These are phyloP conservation scores for Thelonectria olida DNA, from an alignment of 2,329 filamentous ascomycete species.

Conservation along the genomic window DNA sequence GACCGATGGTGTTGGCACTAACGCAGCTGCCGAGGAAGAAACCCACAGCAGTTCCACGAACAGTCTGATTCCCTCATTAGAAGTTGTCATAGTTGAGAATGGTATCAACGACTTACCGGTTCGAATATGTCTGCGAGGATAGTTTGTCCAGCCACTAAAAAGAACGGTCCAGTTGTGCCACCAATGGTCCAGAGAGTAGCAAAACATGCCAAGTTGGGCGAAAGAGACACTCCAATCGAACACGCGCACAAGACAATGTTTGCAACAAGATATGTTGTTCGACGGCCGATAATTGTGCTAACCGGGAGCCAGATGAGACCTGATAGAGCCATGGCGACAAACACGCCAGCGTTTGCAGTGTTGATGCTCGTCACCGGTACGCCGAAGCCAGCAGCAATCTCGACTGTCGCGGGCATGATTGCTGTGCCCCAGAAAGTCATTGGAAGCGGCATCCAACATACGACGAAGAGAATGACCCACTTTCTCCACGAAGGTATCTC, in stretches of 20 bases:
- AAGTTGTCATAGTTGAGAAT: not conserved
- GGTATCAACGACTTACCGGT: constrained; percentile 22
- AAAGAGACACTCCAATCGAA: constrained; percentile 33
- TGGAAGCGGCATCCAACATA: constrained; percentile 41
- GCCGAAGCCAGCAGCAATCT: constrained; percentile 28
- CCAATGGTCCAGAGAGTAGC: constrained; percentile 35
- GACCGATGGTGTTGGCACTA: constrained; percentile 37
- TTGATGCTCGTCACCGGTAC: constrained; percentile 28
- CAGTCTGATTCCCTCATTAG: constrained; percentile 22
- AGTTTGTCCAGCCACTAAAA: constrained; percentile 38
- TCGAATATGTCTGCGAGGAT: constrained; percentile 40
- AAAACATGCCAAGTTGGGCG: constrained; percentile 35
- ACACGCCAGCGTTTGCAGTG: constrained; percentile 36
- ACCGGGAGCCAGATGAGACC: constrained; percentile 38
- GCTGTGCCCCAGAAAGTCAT: constrained; percentile 42
- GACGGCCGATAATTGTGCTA: constrained; percentile 36
- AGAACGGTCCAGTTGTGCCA: constrained; percentile 38
- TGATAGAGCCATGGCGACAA: constrained; percentile 36
- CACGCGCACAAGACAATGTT: constrained; percentile 33
- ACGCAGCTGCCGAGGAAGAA: constrained; percentile 40
- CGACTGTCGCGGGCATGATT: constrained; percentile 35
- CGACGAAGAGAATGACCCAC: constrained; percentile 41
- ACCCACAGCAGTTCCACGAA: constrained; percentile 37
- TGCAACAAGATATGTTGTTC: constrained; percentile 37
- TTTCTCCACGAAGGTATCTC: constrained; percentile 36